These are phyloP conservation scores for Glycine soja DNA, from an alignment of 306 rosid genomes.

Conservation along the genomic window DNA sequence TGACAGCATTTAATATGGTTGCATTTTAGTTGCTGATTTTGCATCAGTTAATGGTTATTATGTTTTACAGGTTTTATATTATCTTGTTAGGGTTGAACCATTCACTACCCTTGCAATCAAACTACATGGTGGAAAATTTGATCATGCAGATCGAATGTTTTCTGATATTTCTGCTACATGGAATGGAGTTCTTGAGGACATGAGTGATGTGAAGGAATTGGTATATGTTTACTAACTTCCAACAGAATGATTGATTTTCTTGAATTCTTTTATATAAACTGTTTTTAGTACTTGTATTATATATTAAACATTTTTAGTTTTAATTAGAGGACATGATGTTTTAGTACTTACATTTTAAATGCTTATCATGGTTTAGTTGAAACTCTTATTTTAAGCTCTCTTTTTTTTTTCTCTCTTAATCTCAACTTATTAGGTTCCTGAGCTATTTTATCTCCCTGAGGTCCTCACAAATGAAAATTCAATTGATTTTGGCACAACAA, in stretches of 20 bases:
- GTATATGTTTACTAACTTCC: slow-evolving; percentile 56
- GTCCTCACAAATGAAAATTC: slow-evolving; percentile 89
- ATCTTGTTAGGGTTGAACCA: slow-evolving; percentile 97
- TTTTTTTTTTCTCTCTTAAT: not conserved
- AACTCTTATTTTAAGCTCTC: slow-evolving; percentile 25
- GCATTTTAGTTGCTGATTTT: slow-evolving; percentile 37
- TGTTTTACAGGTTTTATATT: slow-evolving; percentile 84
- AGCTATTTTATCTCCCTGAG: slow-evolving; percentile 96
- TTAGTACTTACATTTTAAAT: slow-evolving; percentile 16
- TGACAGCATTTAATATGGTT: slow-evolving; percentile 13
- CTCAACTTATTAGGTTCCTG: slow-evolving; percentile 79
- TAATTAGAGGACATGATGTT: slow-evolving; percentile 1
- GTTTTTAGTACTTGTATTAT: not conserved
- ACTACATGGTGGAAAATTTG: slow-evolving; percentile 97
- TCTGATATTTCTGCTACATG: slow-evolving; percentile 90
- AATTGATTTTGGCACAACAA: slow-evolving; percentile 96
- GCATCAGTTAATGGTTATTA: slow-evolving; percentile 35
- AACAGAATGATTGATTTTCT: slow-evolving; percentile 21
- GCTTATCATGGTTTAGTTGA: slow-evolving; percentile 38
- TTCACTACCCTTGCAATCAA: slow-evolving; percentile 94
- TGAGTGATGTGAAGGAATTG: slow-evolving; percentile 99
- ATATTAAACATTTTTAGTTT: not conserved
- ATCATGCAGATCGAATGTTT: slow-evolving; percentile 99
- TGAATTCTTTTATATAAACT: not conserved
- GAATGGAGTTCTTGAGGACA: slow-evolving; percentile 95